These are phyloP conservation scores for Daldinia eschscholtzii DNA, from an alignment of 2,329 filamentous ascomycete species.

Conservation along the genomic window DNA sequence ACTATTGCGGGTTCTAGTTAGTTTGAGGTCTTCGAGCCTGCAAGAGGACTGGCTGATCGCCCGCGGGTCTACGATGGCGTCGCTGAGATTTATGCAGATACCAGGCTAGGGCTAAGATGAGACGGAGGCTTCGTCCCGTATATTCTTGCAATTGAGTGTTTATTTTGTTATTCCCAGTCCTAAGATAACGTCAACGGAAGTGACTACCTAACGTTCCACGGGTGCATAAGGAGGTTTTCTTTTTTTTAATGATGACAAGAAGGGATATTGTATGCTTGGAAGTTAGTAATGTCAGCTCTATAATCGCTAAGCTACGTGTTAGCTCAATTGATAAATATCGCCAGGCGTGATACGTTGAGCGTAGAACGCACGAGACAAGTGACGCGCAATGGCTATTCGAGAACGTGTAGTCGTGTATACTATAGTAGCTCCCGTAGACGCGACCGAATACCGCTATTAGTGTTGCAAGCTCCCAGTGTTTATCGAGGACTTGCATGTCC, in stretches of 20 bases:
- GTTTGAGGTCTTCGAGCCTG: slow-evolving; percentile 11
- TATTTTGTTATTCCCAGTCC: neutral
- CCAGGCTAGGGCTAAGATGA: neutral
- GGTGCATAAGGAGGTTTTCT: neutral
- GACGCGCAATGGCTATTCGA: neutral
- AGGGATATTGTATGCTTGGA: neutral
- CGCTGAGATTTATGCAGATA: slow-evolving; percentile 6
- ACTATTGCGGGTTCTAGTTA: slow-evolving; percentile 4
- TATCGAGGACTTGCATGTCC: neutral
- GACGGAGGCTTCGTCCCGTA: slow-evolving; percentile 19
- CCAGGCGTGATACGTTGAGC: neutral
- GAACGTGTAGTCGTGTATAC: neutral
- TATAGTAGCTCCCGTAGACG: neutral
- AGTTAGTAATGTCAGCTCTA: neutral
- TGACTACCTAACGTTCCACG: neutral
- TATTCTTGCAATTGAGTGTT: slow-evolving; percentile 23
- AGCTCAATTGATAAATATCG: neutral
- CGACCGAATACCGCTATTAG: neutral
- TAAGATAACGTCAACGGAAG: neutral
- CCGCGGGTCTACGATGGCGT: neutral
- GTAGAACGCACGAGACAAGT: neutral
- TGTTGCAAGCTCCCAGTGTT: neutral
- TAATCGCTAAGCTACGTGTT: neutral
- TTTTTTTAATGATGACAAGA: neutral
- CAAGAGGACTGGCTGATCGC: neutral